Conservation (phyloP, 2,329 filamentous ascomycete genomes). For the Microdochium paspali region DNA sequence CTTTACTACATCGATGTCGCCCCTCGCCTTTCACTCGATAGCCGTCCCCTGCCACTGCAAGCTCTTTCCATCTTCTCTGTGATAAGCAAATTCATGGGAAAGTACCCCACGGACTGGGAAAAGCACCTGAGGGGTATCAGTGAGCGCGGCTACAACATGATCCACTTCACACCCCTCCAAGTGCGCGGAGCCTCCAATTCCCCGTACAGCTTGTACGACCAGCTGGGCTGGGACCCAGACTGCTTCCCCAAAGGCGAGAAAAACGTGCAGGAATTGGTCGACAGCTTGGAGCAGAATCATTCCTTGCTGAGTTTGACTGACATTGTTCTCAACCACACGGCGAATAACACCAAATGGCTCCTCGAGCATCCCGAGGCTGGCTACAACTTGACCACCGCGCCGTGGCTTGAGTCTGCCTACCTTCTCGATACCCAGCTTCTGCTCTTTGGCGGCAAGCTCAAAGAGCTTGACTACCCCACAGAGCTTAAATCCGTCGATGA, state of each 20-base stretch:
- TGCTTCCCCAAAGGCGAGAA: slow-evolving; percentile 79
- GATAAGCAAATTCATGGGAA: slow-evolving; percentile 97
- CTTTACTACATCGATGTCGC: slow-evolving; percentile 92
- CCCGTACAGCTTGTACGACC: slow-evolving; percentile 93
- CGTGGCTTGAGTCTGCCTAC: slow-evolving; percentile 60
- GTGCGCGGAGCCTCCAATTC: slow-evolving; percentile 85
- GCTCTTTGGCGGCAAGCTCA: slow-evolving; percentile 68
- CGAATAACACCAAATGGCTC: slow-evolving; percentile 90
- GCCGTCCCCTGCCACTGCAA: slow-evolving; percentile 67
- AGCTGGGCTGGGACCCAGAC: slow-evolving; percentile 72
- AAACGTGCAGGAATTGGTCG: slow-evolving; percentile 68
- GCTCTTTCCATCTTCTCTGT: slow-evolving; percentile 87
- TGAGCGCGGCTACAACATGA: slow-evolving; percentile 93
- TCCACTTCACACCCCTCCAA: slow-evolving; percentile 95
- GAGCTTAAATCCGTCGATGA: slow-evolving; percentile 64
- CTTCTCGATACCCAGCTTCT: slow-evolving; percentile 54
- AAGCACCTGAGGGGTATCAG: slow-evolving; percentile 81
- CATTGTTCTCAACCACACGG: slow-evolving; percentile 96
- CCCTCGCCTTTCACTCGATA: slow-evolving; percentile 67
- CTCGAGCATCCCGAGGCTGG: slow-evolving; percentile 90
- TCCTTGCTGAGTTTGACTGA: slow-evolving; percentile 84
- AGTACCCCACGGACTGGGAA: slow-evolving; percentile 84
- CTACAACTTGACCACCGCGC: slow-evolving; percentile 87
- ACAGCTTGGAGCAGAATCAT: slow-evolving; percentile 75
- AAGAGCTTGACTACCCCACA: slow-evolving; percentile 63